Percentiles rank a stretch among this genome's conserved stretches.
phyloP scores from a whole-genome alignment of 2,329 filamentous ascomycete species.

The Dendrostoma leiphaemia region DNA sequence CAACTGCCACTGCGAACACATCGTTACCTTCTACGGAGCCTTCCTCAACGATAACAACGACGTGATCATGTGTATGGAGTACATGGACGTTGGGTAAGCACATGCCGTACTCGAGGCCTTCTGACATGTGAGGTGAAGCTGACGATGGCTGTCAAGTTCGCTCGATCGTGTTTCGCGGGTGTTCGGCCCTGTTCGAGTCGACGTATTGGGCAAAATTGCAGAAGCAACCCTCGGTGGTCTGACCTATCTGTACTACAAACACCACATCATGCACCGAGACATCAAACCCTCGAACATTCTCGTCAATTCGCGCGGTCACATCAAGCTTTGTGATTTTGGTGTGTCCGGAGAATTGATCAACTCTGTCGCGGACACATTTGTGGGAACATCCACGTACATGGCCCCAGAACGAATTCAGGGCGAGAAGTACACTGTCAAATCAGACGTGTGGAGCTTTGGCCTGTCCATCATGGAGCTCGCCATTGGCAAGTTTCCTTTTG shows the following conservation, averaged over 20 bases:
- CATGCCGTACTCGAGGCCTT: background rate
- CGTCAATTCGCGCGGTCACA: constrained; percentile 88
- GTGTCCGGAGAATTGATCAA: constrained; percentile 98
- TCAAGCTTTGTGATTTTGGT: constrained; percentile 98
- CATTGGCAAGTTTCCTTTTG: constrained; percentile 96
- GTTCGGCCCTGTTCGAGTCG: constrained; percentile 92
- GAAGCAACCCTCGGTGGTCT: constrained; percentile 92
- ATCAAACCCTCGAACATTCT: constrained; percentile 98
- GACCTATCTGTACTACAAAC: constrained; percentile 90
- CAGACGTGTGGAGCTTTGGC: constrained; percentile 98
- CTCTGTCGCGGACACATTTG: constrained; percentile 96
- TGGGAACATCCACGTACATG: constrained; percentile 99
- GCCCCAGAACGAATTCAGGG: constrained; percentile 97
- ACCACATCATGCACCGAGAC: constrained; percentile 98
- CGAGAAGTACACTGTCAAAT: constrained; percentile 95
- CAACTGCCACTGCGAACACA: constrained; percentile 93
- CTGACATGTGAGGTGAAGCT: background rate
- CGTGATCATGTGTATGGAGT: constrained; percentile 99
- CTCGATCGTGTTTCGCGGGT: constrained; percentile 92
- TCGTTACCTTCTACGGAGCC: constrained; percentile 96
- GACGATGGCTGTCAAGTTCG: constrained; percentile 47
- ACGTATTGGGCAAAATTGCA: constrained; percentile 95
- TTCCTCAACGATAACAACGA: constrained; percentile 96
- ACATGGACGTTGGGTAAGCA: constrained; percentile 96
- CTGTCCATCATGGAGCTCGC: constrained; percentile 94